phyloP scores from a whole-genome alignment of 768 basidiomycete genomes.

The Lentinus tigrinus region DNA sequence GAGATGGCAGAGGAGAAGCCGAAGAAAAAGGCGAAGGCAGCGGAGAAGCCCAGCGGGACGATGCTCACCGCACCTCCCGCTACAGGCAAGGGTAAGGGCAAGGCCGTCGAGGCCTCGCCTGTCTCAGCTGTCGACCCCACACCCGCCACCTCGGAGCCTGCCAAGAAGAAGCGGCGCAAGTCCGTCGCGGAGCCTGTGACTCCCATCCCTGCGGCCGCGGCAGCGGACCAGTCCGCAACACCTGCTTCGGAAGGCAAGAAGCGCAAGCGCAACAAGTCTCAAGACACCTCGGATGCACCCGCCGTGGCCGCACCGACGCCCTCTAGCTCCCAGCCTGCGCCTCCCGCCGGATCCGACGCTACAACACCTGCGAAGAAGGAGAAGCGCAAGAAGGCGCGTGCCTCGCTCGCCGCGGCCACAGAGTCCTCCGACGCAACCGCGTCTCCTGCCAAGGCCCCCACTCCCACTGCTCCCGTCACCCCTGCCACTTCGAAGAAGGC shows the following conservation, averaged over 20 bases:
- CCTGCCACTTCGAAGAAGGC: slow-evolving; percentile 16
- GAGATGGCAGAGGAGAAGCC: slow-evolving; percentile 28
- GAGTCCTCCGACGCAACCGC: neutral
- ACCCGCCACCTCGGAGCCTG: slow-evolving; percentile 5
- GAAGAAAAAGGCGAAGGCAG: slow-evolving; percentile 23
- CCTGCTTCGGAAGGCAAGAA: slow-evolving; percentile 16
- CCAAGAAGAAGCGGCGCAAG: slow-evolving; percentile 18
- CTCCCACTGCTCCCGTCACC: slow-evolving; percentile 15
- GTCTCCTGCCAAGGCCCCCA: slow-evolving; percentile 3
- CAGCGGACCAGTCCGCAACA: neutral
- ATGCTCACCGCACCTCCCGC: slow-evolving; percentile 28
- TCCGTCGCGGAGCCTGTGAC: slow-evolving; percentile 1
- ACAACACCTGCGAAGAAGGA: slow-evolving; percentile 14
- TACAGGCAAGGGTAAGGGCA: slow-evolving; percentile 28
- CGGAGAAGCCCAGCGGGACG: slow-evolving; percentile 23
- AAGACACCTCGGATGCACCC: neutral
- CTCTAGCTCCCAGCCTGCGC: neutral
- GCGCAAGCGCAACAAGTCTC: slow-evolving; percentile 14
- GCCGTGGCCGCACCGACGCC: neutral
- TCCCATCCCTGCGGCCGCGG: neutral
- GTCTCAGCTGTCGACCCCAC: neutral
- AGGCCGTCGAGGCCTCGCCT: neutral
- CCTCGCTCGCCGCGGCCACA: slow-evolving; percentile 3
- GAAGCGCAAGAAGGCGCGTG: slow-evolving; percentile 18
- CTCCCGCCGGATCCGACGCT: neutral